Base-by-base conservation (phyloP, 1,139 yeast genomes). In the Sugiyamaella novakii region DNA sequence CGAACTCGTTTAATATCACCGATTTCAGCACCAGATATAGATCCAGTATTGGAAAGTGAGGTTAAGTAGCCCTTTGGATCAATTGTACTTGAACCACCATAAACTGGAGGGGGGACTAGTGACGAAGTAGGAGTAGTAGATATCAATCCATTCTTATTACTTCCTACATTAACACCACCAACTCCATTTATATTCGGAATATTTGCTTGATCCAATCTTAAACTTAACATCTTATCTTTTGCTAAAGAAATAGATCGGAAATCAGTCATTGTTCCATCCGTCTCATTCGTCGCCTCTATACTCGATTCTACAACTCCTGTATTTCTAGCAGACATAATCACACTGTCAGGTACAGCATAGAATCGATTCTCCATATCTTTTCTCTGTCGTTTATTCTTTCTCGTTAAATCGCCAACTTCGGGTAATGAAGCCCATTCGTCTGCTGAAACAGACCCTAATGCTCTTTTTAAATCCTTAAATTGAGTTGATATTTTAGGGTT, bases 361-460 rank as follows among this genome's bases (percentile, higher is more conserved):
- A 78, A 79, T 50, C 96, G 69, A 57, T 82, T 83, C 51, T 80
- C 80, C 61, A 74, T 78, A 49, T 83, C 75, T 40, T 81, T 66
- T 44, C 96, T 71, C 45, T 77, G 71, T 49, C 98, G 71, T 60
- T 89, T 88, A 64, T 89, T 88, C 53, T 81, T 72, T 59, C 84
- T 77, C 0, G 98, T 92, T 59, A 87, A 72, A 67, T 92, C 98
- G 1, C 89, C 87, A 0, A 89, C 94, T 54, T 88, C 96, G 0
- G 98, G 98, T 4, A 92, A 64, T 54, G 72, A 75, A 2, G 79
- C 76, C 98, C 98, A 92, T 60, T 91, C 84, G 2, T 80, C 84
- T 17, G 74, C 79, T 1, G 87, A 74, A 0, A 92, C 78, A 0
- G 69, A 56, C 0, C 82, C 72, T 45, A 91, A 67, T 0, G 77